Percentiles rank a stretch among this genome's conserved stretches.
Evolutionary conservation across 805 yeast species (phyloP).

Genomic region (Candida ficus): DNA sequence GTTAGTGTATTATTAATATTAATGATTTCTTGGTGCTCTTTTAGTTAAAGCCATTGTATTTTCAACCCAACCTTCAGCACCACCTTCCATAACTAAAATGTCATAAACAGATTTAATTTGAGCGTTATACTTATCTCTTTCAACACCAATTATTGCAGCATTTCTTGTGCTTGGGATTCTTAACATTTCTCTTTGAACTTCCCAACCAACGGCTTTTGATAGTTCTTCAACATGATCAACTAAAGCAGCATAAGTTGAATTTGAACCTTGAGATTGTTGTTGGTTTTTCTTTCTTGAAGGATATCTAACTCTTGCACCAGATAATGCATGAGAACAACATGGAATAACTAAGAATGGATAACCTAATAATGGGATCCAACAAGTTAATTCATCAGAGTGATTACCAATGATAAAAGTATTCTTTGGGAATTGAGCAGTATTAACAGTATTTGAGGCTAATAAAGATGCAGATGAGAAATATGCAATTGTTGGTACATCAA

Average conservation of each 20-base stretch:
- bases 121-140: slow-evolving; percentile 28
- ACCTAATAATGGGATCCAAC: slow-evolving; percentile 89
- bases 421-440: slow-evolving; percentile 59
- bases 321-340: slow-evolving; percentile 86
- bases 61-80: slow-evolving; percentile 88
- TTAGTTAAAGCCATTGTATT: slow-evolving; percentile 68
- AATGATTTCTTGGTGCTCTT: slow-evolving; percentile 70
- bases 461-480: slow-evolving; percentile 41
- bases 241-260: slow-evolving; percentile 76
- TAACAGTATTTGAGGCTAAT: slow-evolving; percentile 47
- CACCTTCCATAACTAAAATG: slow-evolving; percentile 71
- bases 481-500: slow-evolving; percentile 40
- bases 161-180: slow-evolving; percentile 93
- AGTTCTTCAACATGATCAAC: slow-evolving; percentile 80
- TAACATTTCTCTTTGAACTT: slow-evolving; percentile 75
- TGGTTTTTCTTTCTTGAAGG: slow-evolving; percentile 34
- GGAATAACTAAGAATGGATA: slow-evolving; percentile 90
- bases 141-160: slow-evolving; percentile 77
- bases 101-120: slow-evolving; percentile 42
- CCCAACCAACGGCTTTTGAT: slow-evolving; percentile 74
- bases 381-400: slow-evolving; percentile 91
- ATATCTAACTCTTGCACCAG: slow-evolving; percentile 71
- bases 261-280: slow-evolving; percentile 14
- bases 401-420: slow-evolving; percentile 87
- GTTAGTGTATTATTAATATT: slow-evolving; percentile 6